These are phyloP conservation scores for Tetracentron sinense DNA, from an alignment of 164 flowering plant genomes.

Conservation along the genomic window DNA sequence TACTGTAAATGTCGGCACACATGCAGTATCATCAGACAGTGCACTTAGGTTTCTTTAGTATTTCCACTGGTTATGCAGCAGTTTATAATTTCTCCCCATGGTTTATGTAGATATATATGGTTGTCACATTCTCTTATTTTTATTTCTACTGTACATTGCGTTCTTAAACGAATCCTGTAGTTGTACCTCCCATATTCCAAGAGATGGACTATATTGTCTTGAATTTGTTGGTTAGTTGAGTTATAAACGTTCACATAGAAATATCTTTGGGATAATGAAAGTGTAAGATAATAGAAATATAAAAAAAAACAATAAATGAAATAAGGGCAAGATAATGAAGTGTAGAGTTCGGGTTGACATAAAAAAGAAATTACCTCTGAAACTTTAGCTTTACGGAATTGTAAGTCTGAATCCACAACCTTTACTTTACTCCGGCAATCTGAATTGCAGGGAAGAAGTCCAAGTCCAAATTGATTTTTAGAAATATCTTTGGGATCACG, in stretches of 20 bases:
- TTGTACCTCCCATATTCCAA: no score
- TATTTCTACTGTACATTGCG: no score
- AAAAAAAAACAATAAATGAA: no score
- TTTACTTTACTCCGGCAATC: slow-evolving; percentile 62
- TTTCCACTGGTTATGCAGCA: neutral
- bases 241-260: no score
- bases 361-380: slow-evolving; percentile 45
- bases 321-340: no score
- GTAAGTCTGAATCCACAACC: slow-evolving; percentile 50
- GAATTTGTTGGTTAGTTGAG: no score
- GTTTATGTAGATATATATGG: neutral
- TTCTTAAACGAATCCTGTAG: no score
- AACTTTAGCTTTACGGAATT: slow-evolving; percentile 52
- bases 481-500: slow-evolving; percentile 59
- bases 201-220: no score
- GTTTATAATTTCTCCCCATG: neutral
- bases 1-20: neutral
- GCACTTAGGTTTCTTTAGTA: neutral
- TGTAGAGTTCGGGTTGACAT: no score
- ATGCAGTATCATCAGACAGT: neutral
- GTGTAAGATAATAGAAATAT: no score
- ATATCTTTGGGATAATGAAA: no score
- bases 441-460: slow-evolving; percentile 75
- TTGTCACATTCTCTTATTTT: no score
- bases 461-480: slow-evolving; percentile 68